Evolutionary conservation across 129 eudicot genomes (phyloP), one percentile per base, ranked within the genome.

Genomic region (Pulicaria dysenterica): DNA sequence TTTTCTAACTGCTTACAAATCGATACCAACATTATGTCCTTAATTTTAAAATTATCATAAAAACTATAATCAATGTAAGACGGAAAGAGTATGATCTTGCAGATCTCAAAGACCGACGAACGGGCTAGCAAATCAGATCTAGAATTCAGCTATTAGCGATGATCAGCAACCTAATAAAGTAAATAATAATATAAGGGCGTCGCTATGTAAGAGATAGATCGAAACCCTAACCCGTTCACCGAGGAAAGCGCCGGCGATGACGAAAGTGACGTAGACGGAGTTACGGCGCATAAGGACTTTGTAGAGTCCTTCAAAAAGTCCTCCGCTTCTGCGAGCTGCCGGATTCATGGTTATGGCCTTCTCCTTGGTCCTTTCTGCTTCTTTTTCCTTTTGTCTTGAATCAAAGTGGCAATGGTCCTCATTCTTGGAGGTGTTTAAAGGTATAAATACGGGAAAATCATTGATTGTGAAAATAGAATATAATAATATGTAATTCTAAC

Each of bases 231-330:
- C 95, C 77, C 91, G 88, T 85, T 88, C 95, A 53, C 95, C 95
- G 83, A 76, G 7, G 72, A 88, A 85, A 46, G 95, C 95, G 58
- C 91, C 95, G 70, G 87, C 81, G 87, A 88, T 80, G 85, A 88
- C 83, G 86, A 88, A 88, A 34, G 95, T 88, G 80, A 83, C 91
- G 78, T 85, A 85, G 60, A 88, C 82, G 58, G 91, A 82, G 74
- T 79, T 88, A 13, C 95, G 91, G 44, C 91, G 86, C 91, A 88
- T 85, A 15, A 88, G 41, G 36, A 85, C 73, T 61, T 82, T 79
- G 83, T 88, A 88, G 9, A 88, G 77, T 14, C 88, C 88, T 75
- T 88, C 91, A 79, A 84, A 70, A 8, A 72, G 46, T 41, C 83
- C 78, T n/a, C 85, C 88, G 79, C 72, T 62, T 70, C 88, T 70